Percentiles rank a stretch among this genome's conserved stretches.
These are phyloP conservation scores for Gliomastix tumulicola DNA, from an alignment of 2,329 filamentous ascomycete genomes.

Conservation along the genomic window DNA sequence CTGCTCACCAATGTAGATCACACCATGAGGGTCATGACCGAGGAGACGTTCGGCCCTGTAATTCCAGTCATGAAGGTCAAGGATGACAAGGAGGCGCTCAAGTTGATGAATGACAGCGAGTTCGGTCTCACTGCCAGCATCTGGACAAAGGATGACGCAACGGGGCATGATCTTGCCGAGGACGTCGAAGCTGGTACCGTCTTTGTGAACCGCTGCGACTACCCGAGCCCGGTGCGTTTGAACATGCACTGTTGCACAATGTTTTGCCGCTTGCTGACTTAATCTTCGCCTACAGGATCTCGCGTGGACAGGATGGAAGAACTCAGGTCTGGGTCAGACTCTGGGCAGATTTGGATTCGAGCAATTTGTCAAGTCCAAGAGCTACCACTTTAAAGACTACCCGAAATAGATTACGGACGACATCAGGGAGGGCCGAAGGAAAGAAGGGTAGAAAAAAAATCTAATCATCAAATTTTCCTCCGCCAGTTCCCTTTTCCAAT, in stretches of 20 bases:
- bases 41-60: constrained; percentile 92
- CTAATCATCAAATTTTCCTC: too few species aligned
- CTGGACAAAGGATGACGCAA: constrained; percentile 82
- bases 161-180: constrained; percentile 70
- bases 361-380: constrained; percentile 94
- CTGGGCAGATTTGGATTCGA: constrained; percentile 88
- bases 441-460: too few species aligned
- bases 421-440: too few species aligned
- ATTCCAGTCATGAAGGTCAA: constrained; percentile 86
- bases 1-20: constrained; percentile 75
- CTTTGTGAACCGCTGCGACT: constrained; percentile 93
- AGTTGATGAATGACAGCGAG: constrained; percentile 89
- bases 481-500: too few species aligned
- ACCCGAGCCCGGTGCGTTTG: constrained; percentile 73
- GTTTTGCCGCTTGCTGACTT: neutral
- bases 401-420: constrained; percentile 44
- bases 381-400: constrained; percentile 84
- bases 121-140: constrained; percentile 95
- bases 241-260: too few species aligned
- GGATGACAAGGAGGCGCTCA: constrained; percentile 72
- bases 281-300: constrained; percentile 53
- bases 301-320: constrained; percentile 98
- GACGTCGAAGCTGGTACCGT: constrained; percentile 88
- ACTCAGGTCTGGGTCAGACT: constrained; percentile 87
- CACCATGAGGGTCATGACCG: constrained; percentile 80